phyloP scores from a whole-genome alignment of 2,329 filamentous ascomycete species.

The Nemania sp. region DNA sequence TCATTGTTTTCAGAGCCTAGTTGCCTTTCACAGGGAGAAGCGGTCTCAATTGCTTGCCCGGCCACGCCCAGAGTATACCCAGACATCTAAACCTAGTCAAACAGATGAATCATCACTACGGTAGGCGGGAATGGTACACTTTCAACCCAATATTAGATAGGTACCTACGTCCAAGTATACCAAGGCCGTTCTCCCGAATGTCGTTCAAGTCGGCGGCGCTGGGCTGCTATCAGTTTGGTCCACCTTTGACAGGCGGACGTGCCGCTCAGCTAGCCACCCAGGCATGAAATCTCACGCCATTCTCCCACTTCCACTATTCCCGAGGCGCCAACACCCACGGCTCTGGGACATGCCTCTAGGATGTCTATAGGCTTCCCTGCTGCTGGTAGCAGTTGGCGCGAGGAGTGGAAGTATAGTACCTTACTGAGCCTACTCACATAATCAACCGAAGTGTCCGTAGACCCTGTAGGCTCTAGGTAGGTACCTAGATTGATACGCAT shows the following conservation, averaged over 20 bases:
- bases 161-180: background rate
- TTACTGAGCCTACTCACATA: too few species aligned
- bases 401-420: background rate
- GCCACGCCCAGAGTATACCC: background rate
- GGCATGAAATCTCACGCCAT: constrained; percentile 28
- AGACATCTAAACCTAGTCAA: constrained; percentile 1
- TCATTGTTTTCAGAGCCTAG: constrained; percentile 3
- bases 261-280: constrained; percentile 25
- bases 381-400: constrained; percentile 13
- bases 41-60: background rate
- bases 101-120: constrained; percentile 11
- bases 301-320: constrained; percentile 22
- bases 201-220: constrained; percentile 9
- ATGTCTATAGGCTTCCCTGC: constrained; percentile 4
- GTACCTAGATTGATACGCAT: too few species aligned
- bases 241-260: constrained; percentile 29
- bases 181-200: constrained; percentile 1
- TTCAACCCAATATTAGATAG: background rate
- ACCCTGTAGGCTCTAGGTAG: background rate
- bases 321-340: constrained; percentile 31
- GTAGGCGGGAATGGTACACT: background rate
- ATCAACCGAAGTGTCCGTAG: background rate
- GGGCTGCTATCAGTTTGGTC: constrained; percentile 23
- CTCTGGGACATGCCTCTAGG: constrained; percentile 29
- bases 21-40: constrained; percentile 1